Percentiles rank a stretch among this genome's conserved stretches.
Conservation (phyloP, 495 filamentous ascomycete species). For the Penicillium coffeae region DNA sequence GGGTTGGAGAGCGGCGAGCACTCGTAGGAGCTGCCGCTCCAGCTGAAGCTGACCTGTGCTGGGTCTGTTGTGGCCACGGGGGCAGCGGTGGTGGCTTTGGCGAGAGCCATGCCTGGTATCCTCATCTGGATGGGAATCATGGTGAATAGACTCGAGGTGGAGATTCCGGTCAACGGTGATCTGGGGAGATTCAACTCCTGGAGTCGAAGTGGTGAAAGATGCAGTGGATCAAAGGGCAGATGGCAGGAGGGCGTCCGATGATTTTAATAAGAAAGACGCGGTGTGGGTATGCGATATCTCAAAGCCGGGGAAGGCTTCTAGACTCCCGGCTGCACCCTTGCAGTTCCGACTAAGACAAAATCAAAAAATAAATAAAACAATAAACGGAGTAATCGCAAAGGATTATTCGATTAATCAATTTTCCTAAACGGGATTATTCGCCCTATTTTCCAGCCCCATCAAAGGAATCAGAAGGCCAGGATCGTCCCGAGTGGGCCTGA, state of each 20-base stretch:
- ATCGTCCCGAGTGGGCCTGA: conserved; percentile 8
- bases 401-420: neutral
- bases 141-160: neutral
- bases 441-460: neutral
- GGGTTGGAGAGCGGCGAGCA: conserved; percentile 34
- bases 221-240: neutral
- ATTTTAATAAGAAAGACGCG: conserved; percentile 16
- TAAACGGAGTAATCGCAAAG: conserved; percentile 1
- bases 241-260: neutral
- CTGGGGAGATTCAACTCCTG: neutral
- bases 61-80: conserved; percentile 31
- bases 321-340: conserved; percentile 26
- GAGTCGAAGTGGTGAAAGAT: no score
- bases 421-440: conserved; percentile 3
- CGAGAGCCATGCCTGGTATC: conserved; percentile 20
- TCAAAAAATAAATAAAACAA: conserved; percentile 1
- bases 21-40: conserved; percentile 37
- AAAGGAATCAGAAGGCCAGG: conserved; percentile 13
- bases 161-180: neutral
- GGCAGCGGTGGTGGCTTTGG: conserved; percentile 17
- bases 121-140: conserved; percentile 29
- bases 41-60: conserved; percentile 32
- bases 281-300: conserved; percentile 11
- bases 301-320: conserved; percentile 33
- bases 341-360: conserved; percentile 20